Base-by-base conservation (phyloP, 768 basidiomycete genomes). In the Trametes meyenii region DNA sequence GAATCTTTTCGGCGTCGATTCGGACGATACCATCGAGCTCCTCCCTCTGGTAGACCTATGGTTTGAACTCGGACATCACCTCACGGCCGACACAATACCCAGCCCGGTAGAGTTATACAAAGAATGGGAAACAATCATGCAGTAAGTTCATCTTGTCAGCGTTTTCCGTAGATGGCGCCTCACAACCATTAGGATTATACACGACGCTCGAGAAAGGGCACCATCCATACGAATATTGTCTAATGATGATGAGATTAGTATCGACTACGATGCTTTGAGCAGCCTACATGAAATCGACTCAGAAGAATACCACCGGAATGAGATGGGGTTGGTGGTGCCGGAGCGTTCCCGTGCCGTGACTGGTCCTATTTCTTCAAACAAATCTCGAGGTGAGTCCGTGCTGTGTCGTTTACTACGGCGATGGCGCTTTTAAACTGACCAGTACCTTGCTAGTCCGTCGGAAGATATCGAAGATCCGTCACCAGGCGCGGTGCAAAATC, bases 1-100 rank as follows among this genome's bases (percentile, higher is more conserved):
- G 39, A 39, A 57, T 16, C 7, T 40, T 16, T 57, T 57, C 17
- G 48, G 48, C 11, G 17, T 42, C 36, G 8, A 40, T 16, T 10
- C 7, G 2, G 55, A 56, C 12, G 38, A 50, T 16, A 57, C 56
- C 1, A 26, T 24, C 13, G 58, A 50, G 35, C 50, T 52, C 21
- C 6, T 59, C 14, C 58, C 58, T 2, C 21, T 60, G 13, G 58
- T 53, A 6, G 43, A 60, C 38, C 58, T 60, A 3, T 60, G 58
- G 58, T 60, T 38, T 35, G 42, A 60, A 26, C 43, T 60, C 19
- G 38, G 43, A 0, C 50, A 60, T 6, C 58, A 60, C 29, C 58
- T 53, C 16, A 53, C 42, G 21, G 43, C 50, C 14, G 43, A 60
- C 13, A 52, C 58, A 1, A 60, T 60, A 19, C 58, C 50, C 3